These are phyloP conservation scores for Simplicillium aogashimaense DNA, from an alignment of 2,329 filamentous ascomycete species.

Conservation along the genomic window DNA sequence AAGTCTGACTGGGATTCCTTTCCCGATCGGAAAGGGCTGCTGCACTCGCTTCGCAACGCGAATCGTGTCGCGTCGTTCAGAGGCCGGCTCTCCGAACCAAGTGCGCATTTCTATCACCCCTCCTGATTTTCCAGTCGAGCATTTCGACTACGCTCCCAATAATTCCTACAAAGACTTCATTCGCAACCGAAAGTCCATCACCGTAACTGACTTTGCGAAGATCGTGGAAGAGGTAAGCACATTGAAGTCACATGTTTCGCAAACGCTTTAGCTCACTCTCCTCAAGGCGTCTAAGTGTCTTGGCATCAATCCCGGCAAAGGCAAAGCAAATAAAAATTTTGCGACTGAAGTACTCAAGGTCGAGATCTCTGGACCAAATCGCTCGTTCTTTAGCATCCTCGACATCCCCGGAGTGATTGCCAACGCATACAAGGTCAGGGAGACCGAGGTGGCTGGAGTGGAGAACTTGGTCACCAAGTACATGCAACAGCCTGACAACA, in stretches of 20 bases:
- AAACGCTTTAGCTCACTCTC: conserved; percentile 11
- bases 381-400: conserved; percentile 25
- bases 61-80: conserved; percentile 23
- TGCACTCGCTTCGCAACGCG: conserved; percentile 27
- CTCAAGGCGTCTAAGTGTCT: conserved; percentile 16
- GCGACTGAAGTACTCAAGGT: conserved; percentile 25
- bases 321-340: conserved; percentile 20
- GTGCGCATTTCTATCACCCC: conserved; percentile 20
- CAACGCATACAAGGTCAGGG: conserved; percentile 13
- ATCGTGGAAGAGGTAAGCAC: conserved; percentile 19
- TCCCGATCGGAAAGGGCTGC: conserved; percentile 18
- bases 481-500: conserved; percentile 23
- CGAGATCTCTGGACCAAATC: conserved; percentile 23
- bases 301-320: conserved; percentile 16
- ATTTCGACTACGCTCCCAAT: conserved; percentile 10
- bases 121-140: conserved; percentile 13
- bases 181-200: conserved; percentile 13
- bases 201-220: conserved; percentile 15
- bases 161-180: conserved; percentile 12
- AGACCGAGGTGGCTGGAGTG: conserved; percentile 17
- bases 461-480: conserved; percentile 22
- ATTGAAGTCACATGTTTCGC: not conserved
- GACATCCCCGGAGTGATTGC: conserved; percentile 25
- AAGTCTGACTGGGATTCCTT: conserved; percentile 25
- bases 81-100: conserved; percentile 14